Evolutionary conservation across 345 rosid species (phyloP).

Genomic region (Sonneratia alba): DNA sequence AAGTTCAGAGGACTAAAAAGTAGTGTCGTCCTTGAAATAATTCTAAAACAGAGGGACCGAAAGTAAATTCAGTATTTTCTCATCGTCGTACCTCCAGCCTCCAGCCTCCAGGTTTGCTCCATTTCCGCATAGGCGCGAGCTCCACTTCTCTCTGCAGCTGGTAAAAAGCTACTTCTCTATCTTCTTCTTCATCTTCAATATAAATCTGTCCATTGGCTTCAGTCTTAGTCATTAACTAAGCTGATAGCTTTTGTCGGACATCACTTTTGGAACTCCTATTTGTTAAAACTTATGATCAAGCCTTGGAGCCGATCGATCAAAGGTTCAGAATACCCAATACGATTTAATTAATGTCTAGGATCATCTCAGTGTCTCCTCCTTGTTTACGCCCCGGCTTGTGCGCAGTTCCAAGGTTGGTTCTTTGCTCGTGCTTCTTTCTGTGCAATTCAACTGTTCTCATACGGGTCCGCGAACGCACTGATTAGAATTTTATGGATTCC

Average conservation of each 20-base stretch:
- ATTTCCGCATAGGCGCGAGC: too few relatives aligned
- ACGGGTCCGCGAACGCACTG: conserved; percentile 1
- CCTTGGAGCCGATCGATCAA: too few relatives aligned
- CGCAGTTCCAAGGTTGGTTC: conserved; percentile 47
- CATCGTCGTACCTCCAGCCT: too few relatives aligned
- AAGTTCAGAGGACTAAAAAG: too few relatives aligned
- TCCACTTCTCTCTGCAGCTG: too few relatives aligned
- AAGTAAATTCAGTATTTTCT: too few relatives aligned
- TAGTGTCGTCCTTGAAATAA: too few relatives aligned
- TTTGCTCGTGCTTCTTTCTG: conserved; percentile 3
- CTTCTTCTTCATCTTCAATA: too few relatives aligned
- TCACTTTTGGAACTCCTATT: not conserved
- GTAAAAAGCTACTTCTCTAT: too few relatives aligned
- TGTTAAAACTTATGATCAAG: not conserved
- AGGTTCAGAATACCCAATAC: not conserved
- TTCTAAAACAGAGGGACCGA: too few relatives aligned
- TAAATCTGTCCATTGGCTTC: too few relatives aligned
- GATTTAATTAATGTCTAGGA: conserved; percentile 1
- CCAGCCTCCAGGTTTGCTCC: too few relatives aligned
- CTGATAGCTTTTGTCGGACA: not conserved
- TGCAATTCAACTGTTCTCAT: not conserved
- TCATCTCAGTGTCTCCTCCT: conserved; percentile 19
- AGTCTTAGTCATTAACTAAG: not conserved
- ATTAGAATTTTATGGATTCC: not conserved
- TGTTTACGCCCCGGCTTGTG: conserved; percentile 22